These are phyloP conservation scores for Exophiala bonariae DNA, from an alignment of 2,329 filamentous ascomycete genomes.

Conservation along the genomic window DNA sequence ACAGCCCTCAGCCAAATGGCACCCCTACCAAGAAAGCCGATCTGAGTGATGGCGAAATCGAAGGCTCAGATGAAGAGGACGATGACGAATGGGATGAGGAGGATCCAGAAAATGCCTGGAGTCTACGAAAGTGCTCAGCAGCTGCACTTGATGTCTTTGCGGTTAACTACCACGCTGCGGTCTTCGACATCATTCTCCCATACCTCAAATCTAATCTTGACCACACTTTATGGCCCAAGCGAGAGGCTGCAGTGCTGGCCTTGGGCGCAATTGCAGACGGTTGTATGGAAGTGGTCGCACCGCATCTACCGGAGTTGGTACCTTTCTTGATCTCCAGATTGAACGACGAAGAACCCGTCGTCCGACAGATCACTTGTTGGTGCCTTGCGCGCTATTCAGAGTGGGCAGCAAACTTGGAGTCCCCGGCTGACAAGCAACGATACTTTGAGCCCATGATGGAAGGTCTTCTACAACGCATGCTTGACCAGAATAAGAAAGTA, in stretches of 20 bases:
- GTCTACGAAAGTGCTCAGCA: constrained; percentile 92
- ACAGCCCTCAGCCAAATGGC: constrained; percentile 49
- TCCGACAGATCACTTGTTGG: constrained; percentile 97
- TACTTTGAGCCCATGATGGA: constrained; percentile 98
- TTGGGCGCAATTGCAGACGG: constrained; percentile 93
- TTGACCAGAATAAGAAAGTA: constrained; percentile 96
- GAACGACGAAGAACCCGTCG: constrained; percentile 81
- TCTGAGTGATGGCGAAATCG: constrained; percentile 84
- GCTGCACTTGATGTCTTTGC: constrained; percentile 93
- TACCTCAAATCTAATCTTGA: constrained; percentile 88
- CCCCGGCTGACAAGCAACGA: constrained; percentile 65
- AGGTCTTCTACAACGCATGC: constrained; percentile 88
- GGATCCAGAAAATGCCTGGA: constrained; percentile 91
- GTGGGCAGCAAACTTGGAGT: constrained; percentile 79
- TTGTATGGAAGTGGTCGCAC: constrained; percentile 84
- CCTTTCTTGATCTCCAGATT: constrained; percentile 87
- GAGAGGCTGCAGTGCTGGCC: constrained; percentile 91
- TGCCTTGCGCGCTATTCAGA: constrained; percentile 88
- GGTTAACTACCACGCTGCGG: constrained; percentile 79
- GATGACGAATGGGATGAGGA: constrained; percentile 69
- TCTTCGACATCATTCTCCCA: constrained; percentile 89
- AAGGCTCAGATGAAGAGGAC: constrained; percentile 66
- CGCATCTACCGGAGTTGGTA: constrained; percentile 85
- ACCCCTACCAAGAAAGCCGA: constrained; percentile 64
- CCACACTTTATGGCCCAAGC: constrained; percentile 84